Conservation (phyloP, 176 grass and related monocot genomes). For the Luzula sylvatica region DNA sequence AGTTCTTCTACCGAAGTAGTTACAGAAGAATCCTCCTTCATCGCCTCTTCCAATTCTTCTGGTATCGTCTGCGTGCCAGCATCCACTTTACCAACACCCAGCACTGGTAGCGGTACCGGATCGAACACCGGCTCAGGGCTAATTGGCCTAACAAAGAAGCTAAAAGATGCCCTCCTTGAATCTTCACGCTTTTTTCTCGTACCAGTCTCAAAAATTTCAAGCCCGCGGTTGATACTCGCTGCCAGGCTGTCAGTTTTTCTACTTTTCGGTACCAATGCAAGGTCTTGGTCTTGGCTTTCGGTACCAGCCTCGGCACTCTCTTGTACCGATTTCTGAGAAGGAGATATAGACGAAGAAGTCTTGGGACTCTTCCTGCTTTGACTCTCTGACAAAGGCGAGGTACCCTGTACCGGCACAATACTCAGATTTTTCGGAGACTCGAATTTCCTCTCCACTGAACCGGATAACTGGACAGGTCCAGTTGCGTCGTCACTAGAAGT, state of each 20-base stretch:
- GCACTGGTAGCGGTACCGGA: background rate
- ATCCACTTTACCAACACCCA: conserved; percentile 50
- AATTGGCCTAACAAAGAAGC: conserved; percentile 48
- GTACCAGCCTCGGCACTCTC: too few species aligned
- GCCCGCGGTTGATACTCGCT: conserved; percentile 75
- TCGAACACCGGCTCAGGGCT: conserved; percentile 39
- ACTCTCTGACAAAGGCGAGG: conserved; percentile 18
- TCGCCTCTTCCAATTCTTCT: conserved; percentile 36
- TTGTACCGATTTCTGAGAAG: conserved; percentile 27
- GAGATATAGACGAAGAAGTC: conserved; percentile 29
- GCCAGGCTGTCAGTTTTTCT: conserved; percentile 26
- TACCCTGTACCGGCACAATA: conserved; percentile 18
- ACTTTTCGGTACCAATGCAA: background rate
- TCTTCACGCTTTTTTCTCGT: conserved; percentile 34
- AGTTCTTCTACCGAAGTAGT: background rate
- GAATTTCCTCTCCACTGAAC: conserved; percentile 10
- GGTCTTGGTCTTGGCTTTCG: background rate
- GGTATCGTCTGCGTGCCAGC: conserved; percentile 63
- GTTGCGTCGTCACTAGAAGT: conserved; percentile 23
- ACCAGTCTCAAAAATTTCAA: conserved; percentile 65
- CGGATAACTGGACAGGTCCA: background rate
- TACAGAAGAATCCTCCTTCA: conserved; percentile 40
- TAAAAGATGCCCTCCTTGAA: conserved; percentile 70
- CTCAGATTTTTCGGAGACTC: conserved; percentile 7
- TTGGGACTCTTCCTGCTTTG: conserved; percentile 33